Base-by-base conservation (phyloP, 1,284 basidiomycete species). In the Hemileia vastatrix region DNA sequence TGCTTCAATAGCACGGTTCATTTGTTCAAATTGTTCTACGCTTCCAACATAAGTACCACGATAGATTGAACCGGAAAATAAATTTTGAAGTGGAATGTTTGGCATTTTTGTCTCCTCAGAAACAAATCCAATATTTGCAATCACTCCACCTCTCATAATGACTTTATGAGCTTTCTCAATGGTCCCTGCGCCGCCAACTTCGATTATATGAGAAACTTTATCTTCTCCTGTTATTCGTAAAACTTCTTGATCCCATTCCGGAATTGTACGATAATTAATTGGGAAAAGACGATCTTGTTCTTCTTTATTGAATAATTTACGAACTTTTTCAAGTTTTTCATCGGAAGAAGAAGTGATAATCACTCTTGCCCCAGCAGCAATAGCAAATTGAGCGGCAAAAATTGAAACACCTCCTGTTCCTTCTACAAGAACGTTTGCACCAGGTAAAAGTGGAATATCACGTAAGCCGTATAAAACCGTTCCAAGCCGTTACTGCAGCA, bases 261-360 rank as follows among this genome's bases (percentile, higher is more conserved):
- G 80, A 6, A 74, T 79, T 52, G 70, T 79, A 48, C 78, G 81
- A 72, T 85, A 85, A 72, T 86, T 85, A 73, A 84, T 81, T 6
- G 79, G 61, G 64, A 82, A 40, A 23, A 61, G 27, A 8, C 32
- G 58, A 21, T 18, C 11, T 1, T 82, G 11, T 83, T 76, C 60
- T 78, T 76, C 58, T 76, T 76, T 0, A 77, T 80, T 13, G n/a
- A n/a, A n/a, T n/a, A n/a, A n/a, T n/a, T n/a, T n/a, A n/a, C n/a
- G n/a, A 32, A 5, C 40, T 18, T 79, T 55, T 64, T 80, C 77
- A 6, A 83, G 76, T 72, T 86, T 86, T 36, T 81, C 79, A 65
- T 84, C 82, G 0, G 82, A 83, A 0, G 83, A 84, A 0, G 82
- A 84, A 0, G 83, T 84, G 23, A 79, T 77, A 63, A 86, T 83